Conservation (phyloP, 176 grass and related monocot species). For the Phragmites australis region DNA sequence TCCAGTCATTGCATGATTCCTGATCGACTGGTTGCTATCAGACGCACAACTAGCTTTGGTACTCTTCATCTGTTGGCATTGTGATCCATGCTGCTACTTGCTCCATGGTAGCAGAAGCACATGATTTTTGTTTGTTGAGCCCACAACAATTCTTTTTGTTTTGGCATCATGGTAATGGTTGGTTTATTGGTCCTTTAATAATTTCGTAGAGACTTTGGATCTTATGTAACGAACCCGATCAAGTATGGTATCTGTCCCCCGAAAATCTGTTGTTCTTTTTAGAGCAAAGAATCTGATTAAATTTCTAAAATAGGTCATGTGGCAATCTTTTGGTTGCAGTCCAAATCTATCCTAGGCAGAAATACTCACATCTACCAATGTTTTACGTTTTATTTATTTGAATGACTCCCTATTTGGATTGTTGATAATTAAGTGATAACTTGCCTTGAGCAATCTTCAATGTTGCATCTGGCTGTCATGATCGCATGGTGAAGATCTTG, state of each 20-base stretch:
- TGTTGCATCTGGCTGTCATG: not conserved
- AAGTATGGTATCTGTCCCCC: not conserved
- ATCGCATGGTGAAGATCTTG: slow-evolving; percentile 11
- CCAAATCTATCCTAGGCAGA: not conserved
- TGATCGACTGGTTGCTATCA: not conserved
- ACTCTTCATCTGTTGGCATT: not conserved
- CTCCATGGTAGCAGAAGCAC: not conserved
- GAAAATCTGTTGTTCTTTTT: too few species aligned
- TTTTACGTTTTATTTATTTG: not conserved
- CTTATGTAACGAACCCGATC: not conserved
- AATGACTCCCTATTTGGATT: not conserved
- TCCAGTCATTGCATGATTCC: not conserved
- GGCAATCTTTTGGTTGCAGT: too few species aligned
- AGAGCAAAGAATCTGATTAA: not conserved
- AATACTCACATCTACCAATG: not conserved
- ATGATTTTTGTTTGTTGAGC: not conserved
- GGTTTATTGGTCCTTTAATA: too few species aligned
- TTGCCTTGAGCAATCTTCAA: not conserved
- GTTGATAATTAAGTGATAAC: not conserved
- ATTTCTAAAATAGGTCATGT: too few species aligned
- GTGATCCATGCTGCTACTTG: not conserved
- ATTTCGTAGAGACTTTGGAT: not conserved
- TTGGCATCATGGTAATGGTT: too few species aligned
- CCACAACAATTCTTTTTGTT: not conserved
- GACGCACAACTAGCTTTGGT: not conserved